phyloP scores from a whole-genome alignment of 2,329 filamentous ascomycete genomes.

The Cordyceps militaris region DNA sequence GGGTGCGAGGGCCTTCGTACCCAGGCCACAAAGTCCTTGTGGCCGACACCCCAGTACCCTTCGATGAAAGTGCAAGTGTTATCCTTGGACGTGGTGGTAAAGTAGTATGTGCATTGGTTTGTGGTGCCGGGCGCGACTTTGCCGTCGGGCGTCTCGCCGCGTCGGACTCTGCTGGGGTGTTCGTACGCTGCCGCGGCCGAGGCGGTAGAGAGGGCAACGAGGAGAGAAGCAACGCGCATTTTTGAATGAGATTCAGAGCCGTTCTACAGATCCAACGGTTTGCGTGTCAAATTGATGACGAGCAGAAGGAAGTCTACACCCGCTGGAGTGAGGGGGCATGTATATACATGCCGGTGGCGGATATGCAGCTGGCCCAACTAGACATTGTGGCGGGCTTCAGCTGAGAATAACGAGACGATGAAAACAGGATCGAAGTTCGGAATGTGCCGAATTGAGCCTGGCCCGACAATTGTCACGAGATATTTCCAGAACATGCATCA shows the following conservation, averaged over 20 bases:
- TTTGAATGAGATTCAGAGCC: not conserved
- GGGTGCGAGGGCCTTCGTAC: not conserved
- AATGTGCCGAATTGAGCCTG: not conserved
- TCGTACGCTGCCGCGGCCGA: not conserved
- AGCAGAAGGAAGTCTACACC: not conserved
- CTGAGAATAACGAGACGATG: not conserved
- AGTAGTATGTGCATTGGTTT: conserved; percentile 7
- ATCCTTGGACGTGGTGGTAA: not conserved
- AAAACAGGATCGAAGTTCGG: not conserved
- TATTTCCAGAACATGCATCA: not conserved
- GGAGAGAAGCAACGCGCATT: not conserved
- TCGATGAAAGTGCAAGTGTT: conserved; percentile 2
- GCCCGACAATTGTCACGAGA: not conserved
- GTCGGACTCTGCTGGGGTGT: not conserved
- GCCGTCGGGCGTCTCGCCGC: not conserved
- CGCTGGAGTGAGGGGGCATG: not conserved
- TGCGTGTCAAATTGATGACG: not conserved
- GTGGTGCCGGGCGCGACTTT: not conserved
- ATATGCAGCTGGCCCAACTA: not conserved
- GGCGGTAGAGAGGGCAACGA: not conserved
- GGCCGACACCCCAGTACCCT: conserved; percentile 1
- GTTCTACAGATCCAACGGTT: not conserved
- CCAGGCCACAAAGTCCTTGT: conserved; percentile 9
- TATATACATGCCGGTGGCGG: not conserved
- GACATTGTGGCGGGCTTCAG: not conserved